A percentile compares a stretch with the other conserved stretches of the same genome.
Conservation (phyloP, 768 basidiomycete genomes). For the Mycena metata region DNA sequence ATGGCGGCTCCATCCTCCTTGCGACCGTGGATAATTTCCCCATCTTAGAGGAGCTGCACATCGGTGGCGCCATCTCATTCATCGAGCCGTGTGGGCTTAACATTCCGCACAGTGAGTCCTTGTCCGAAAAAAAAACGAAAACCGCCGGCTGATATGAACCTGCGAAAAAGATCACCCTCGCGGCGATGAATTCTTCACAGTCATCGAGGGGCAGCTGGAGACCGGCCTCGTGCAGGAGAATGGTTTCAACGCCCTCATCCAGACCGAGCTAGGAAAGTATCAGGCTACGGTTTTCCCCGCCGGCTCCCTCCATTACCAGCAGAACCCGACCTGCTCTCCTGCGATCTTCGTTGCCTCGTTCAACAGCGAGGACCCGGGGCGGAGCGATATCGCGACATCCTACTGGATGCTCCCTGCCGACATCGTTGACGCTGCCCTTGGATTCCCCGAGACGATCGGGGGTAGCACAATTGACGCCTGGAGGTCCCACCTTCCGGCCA, state of each 20-base stretch:
- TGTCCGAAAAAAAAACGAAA: too few relatives aligned
- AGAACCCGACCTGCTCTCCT: too few relatives aligned
- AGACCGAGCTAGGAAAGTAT: too few relatives aligned
- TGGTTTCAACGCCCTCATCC: too few relatives aligned
- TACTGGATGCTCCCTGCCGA: too few relatives aligned
- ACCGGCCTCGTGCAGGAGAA: too few relatives aligned
- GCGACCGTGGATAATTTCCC: too few relatives aligned
- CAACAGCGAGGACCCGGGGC: too few relatives aligned
- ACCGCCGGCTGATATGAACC: too few relatives aligned
- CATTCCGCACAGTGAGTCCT: slow-evolving; percentile 6
- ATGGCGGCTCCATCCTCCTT: slow-evolving; percentile 3
- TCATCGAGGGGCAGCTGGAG: slow-evolving; percentile 1
- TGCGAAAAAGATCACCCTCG: too few relatives aligned
- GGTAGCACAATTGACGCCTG: not conserved
- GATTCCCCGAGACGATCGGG: slow-evolving; percentile 5
- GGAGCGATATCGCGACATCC: slow-evolving; percentile 14
- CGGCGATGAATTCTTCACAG: slow-evolving; percentile 13
- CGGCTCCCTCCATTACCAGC: not conserved
- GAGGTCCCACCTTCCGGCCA: slow-evolving; percentile 10
- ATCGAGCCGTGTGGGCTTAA: slow-evolving; percentile 14
- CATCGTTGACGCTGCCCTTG: slow-evolving; percentile 1
- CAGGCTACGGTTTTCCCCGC: slow-evolving; percentile 2
- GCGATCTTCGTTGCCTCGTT: too few relatives aligned
- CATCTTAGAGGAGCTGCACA: not conserved
- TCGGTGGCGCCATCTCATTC: slow-evolving; percentile 6